A percentile compares a stretch with the other conserved stretches of the same genome.
Evolutionary conservation across 2,329 filamentous ascomycete genomes (phyloP).

Genomic region (Colletotrichum liaoningense): DNA sequence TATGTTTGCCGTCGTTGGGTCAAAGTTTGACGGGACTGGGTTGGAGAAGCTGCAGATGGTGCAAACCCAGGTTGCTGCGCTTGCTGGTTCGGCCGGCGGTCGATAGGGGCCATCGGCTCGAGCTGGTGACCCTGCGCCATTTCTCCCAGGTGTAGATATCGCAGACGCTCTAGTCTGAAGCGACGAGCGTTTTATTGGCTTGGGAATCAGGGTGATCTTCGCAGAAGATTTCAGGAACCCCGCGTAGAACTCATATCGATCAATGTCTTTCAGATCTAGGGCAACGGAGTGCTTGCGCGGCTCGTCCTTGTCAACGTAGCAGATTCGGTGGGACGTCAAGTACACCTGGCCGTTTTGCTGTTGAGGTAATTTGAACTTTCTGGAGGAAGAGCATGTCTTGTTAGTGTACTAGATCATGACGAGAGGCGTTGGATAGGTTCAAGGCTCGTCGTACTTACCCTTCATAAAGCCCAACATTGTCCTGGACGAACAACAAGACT

Average conservation of each 20-base stretch:
- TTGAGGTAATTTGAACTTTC: conserved; percentile 93
- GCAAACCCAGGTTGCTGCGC: conserved; percentile 89
- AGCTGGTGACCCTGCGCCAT: conserved; percentile 58
- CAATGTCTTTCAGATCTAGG: conserved; percentile 90
- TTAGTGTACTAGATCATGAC: not conserved
- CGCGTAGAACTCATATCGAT: conserved; percentile 90
- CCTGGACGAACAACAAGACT: conserved; percentile 94
- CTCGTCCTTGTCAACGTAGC: conserved; percentile 91
- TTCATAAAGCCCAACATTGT: conserved; percentile 97
- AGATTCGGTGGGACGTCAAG: conserved; percentile 92
- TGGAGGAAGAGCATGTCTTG: conserved; percentile 48
- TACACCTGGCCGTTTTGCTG: conserved; percentile 98
- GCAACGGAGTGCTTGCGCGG: conserved; percentile 87
- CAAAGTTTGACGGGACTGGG: conserved; percentile 91
- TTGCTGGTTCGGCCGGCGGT: conserved; percentile 56
- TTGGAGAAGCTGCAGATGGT: conserved; percentile 97
- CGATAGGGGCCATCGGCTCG: conserved; percentile 56
- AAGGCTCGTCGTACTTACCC: conserved; percentile 68
- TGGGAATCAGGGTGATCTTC: conserved; percentile 91
- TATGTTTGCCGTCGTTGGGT: conserved; percentile 81
- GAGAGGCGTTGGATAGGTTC: not conserved
- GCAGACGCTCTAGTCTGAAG: conserved; percentile 65
- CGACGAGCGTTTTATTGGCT: conserved; percentile 76
- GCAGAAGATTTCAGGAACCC: conserved; percentile 95
- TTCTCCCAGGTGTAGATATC: conserved; percentile 58